Evolutionary conservation across 768 basidiomycete genomes (phyloP), one percentile per base, ranked within the genome.

Genomic region (Panaeolus papilionaceus): DNA sequence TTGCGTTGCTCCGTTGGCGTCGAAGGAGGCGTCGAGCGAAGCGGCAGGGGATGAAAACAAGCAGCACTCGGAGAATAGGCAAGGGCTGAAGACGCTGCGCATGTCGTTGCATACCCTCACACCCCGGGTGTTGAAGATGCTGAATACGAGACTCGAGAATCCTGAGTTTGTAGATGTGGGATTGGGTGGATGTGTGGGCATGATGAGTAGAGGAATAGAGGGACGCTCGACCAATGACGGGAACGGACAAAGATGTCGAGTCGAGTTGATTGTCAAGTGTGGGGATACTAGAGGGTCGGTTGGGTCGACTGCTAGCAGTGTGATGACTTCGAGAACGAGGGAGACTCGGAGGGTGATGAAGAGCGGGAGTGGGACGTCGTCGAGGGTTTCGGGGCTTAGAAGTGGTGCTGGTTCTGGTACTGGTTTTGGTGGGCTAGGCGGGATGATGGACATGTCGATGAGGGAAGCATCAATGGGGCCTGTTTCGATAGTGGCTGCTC

Each of bases 191-290:
- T 49, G n/a, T 49, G 47, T 49, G 42, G 42, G 14, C 1, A 12
- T 44, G 42, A 44, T 49, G 47, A 49, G 47, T 49, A 20, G 47
- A 6, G 23, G 47, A 2, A 20, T 49, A 23, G 23, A 23, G 23
- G 23, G 23, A 23, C 23, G 23, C 23, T 23, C 23, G 0, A 23
- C 23, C 23, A 23, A 23, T 23, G 23, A 23, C 23, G 23, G 23
- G 23, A 23, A 23, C 23, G 23, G 23, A 23, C 23, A 23, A 11
- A 58, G 28, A 12, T 58, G 54, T 58, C 54, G 54, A 37, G 54
- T 58, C 6, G 54, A 58, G 33, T 33, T 58, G 28, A 58, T 58
- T 18, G 54, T 58, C 54, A 58, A 58, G 54, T 58, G 54, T 37
- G 54, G 28, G 10, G 28, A 58, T 33, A 37, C 26, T 3, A 58